These are phyloP conservation scores for Spizellomyces punctatus DNA, from an alignment of 192 early-diverging fungal species.

Conservation along the genomic window DNA sequence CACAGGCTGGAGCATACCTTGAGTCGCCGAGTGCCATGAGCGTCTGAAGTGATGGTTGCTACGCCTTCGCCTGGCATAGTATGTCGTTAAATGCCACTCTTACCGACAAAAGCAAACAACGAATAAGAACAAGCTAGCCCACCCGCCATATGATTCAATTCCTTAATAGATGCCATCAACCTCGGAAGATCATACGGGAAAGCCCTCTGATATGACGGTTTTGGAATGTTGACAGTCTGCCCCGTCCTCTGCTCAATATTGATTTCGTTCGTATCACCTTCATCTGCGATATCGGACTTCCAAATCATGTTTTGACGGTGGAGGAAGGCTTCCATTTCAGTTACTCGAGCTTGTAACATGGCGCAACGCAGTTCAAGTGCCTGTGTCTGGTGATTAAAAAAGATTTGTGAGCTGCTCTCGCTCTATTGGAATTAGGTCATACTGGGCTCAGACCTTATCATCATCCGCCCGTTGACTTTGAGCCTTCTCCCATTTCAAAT, in stretches of 20 bases:
- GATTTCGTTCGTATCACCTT: not conserved
- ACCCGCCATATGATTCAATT: conserved; percentile 32
- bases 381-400: not conserved
- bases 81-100: not conserved
- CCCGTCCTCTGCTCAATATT: too few relatives aligned
- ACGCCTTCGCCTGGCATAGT: conserved; percentile 10
- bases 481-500: too few relatives aligned
- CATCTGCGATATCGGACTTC: conserved; percentile 3
- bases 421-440: not conserved
- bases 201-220: not conserved
- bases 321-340: conserved; percentile 26
- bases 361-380: conserved; percentile 6
- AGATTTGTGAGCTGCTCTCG: not conserved
- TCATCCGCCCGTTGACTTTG: too few relatives aligned
- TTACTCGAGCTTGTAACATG: conserved; percentile 5
- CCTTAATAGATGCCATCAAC: conserved; percentile 22
- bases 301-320: conserved; percentile 23
- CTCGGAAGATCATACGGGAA: conserved; percentile 34
- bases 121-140: not conserved
- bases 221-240: not conserved
- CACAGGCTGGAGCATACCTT: not conserved
- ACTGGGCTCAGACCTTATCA: too few relatives aligned
- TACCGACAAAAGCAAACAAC: not conserved
- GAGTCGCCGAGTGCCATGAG: not conserved
- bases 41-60: not conserved